Base-by-base conservation (phyloP, 2,329 filamentous ascomycete genomes). In the Fusarium sp. region DNA sequence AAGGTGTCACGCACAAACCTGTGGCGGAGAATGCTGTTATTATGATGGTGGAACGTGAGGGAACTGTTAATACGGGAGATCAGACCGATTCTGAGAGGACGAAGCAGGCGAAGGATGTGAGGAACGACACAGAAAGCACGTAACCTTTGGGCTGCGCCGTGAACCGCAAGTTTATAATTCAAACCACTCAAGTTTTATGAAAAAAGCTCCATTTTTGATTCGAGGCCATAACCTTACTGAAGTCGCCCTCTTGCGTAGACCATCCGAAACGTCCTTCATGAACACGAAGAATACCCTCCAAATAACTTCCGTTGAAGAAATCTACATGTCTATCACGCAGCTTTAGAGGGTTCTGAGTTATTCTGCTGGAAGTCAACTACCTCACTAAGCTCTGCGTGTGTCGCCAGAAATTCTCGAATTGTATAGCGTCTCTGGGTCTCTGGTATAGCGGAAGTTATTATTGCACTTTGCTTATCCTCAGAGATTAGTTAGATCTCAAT, bases 31-130 rank as follows among this genome's bases (percentile, higher is more conserved):
- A 75, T 46, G 79, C 78, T 1, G 69, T 73, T 9, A 77, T 80
- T 5, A 70, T 81, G 74, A 72, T 82, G 69, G 73, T 80, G 8
- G 79, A 81, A 64, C 74, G 69, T n/a, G 70, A 71, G 6, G 75
- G 75, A 0, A 77, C 75, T 2, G 48, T 76, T 0, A 77, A 77
- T 18, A 76, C 75, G 0, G 75, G 75, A 0, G 75, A 77, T 43
- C 70, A 72, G 1, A 29, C n/a, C 0, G 58, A 43, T 1, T 75
- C 74, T 1, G 67, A 72, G 7, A 64, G 71, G 33, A 77, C 75
- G 1, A 71, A 67, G 25, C 13, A 63, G 11, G 42, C 45, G 0
- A 48, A 72, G 14, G 73, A 75, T 61, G 66, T 53, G 2, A 59
- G 66, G 70, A 15, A 0, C 0, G 54, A 57, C 9, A 6, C 6